phyloP scores from a whole-genome alignment of 2,329 filamentous ascomycete genomes.

The Alternaria solani region DNA sequence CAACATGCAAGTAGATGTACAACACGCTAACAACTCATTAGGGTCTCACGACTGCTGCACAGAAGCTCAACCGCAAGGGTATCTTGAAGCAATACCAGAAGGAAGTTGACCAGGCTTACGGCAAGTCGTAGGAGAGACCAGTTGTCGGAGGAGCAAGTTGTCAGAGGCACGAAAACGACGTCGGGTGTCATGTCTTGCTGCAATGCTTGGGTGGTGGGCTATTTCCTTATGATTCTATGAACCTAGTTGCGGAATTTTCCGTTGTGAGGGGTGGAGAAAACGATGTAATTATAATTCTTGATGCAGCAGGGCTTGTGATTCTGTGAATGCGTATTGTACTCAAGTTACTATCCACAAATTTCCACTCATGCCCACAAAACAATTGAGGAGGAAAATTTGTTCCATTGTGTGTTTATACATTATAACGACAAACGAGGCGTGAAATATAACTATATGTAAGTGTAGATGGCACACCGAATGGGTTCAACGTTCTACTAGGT shows the following conservation, averaged over 20 bases:
- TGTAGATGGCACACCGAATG: background rate
- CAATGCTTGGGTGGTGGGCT: background rate
- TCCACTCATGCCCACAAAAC: background rate
- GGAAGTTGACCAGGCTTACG: conserved; percentile 59
- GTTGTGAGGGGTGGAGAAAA: conserved; percentile 1
- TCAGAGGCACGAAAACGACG: background rate
- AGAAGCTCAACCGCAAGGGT: conserved; percentile 61
- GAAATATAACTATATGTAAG: background rate
- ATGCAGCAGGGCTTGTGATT: background rate
- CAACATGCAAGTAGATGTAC: background rate
- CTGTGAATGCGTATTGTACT: background rate
- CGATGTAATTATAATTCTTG: conserved; percentile 15
- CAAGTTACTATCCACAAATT: background rate
- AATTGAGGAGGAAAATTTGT: background rate
- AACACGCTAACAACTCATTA: conserved; percentile 37
- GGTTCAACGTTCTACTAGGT: background rate
- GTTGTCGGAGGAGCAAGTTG: background rate
- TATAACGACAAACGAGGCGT: background rate
- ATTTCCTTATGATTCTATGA: background rate
- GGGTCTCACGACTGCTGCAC: conserved; percentile 61
- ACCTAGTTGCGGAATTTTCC: background rate
- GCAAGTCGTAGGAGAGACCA: conserved; percentile 20
- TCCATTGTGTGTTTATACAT: background rate
- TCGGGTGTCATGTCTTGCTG: background rate
- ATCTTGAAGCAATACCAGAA: conserved; percentile 61